phyloP scores from a whole-genome alignment of 257 asterid species.

The Galeopsis tetrahit region DNA sequence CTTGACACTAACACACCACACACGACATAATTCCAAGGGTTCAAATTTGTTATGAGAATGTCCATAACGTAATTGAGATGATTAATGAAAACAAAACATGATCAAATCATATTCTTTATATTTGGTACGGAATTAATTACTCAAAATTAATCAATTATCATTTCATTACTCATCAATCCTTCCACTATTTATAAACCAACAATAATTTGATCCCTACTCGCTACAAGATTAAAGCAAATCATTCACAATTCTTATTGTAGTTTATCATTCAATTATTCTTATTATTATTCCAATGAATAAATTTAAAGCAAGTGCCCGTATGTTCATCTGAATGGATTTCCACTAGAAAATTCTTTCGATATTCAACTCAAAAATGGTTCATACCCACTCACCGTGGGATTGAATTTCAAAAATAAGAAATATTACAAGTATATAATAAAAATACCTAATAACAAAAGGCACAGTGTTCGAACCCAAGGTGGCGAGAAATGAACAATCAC shows the following conservation, averaged over 20 bases:
- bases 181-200: too few species aligned
- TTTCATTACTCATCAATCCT: too few species aligned
- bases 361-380: constrained; percentile 48
- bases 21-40: too few species aligned
- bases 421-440: constrained; percentile 43
- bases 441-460: constrained; percentile 31
- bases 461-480: constrained; percentile 30
- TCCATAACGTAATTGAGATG: too few species aligned
- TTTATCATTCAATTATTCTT: neutral
- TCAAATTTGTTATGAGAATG: too few species aligned
- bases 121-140: too few species aligned
- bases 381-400: constrained; percentile 28
- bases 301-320: neutral
- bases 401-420: neutral
- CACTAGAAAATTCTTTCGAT: constrained; percentile 40
- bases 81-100: too few species aligned
- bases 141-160: too few species aligned
- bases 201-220: too few species aligned
- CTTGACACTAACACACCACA: too few species aligned
- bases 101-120: neutral
- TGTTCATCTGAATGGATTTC: neutral
- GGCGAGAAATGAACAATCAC: constrained; percentile 22
- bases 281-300: neutral
- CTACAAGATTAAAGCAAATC: neutral
- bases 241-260: neutral